Evolutionary conservation across 1,139 yeast species (phyloP), one percentile per base, ranked within the genome.

Genomic region (Debaryomyces sp.): DNA sequence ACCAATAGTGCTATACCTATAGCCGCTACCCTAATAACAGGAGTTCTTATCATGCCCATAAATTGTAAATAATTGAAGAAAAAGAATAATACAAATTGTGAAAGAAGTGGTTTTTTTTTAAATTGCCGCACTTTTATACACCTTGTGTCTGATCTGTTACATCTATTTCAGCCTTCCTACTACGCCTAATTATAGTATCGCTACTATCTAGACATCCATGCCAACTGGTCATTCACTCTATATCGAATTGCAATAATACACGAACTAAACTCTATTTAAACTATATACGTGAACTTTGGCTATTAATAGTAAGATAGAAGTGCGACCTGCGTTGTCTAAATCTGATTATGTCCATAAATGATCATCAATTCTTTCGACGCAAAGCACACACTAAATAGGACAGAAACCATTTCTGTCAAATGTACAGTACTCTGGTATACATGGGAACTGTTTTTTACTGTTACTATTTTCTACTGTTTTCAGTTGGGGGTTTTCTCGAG

Each of bases 31-130:
- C 62, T 55, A 24, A 56, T 42, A 23, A 55, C 54, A 15, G 62
- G 61, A 7, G 54, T 40, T 48, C 67, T 58, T 10, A 64, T 59
- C 66, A 63, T 63, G 9, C 18, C 32, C 6, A n/a, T 6, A 13
- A 39, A 26, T 10, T 5, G 6, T 35, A 10, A 9, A 22, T 9
- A 17, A 10, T n/a, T 32, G 21, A 32, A 33, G 24, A 32, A 33
- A 27, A 21, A 10, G 13, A 24, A 22, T 21, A 26, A 39, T 26
- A 39, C 12, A 15, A 26, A 17, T 39, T n/a, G n/a, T 32, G 6
- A 17, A 21, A 7, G 21, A 35, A 21, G 4, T n/a, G 22, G 21
- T 18, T 18, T 18, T 10, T 10, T 21, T 35, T 22, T 17, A 6
- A 35, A 21, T 6, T 21, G 21, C 22, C 38, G 38, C 38, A 35